Conservation (phyloP, 2,329 filamentous ascomycete genomes). For the Cryphonectria radicalis region DNA sequence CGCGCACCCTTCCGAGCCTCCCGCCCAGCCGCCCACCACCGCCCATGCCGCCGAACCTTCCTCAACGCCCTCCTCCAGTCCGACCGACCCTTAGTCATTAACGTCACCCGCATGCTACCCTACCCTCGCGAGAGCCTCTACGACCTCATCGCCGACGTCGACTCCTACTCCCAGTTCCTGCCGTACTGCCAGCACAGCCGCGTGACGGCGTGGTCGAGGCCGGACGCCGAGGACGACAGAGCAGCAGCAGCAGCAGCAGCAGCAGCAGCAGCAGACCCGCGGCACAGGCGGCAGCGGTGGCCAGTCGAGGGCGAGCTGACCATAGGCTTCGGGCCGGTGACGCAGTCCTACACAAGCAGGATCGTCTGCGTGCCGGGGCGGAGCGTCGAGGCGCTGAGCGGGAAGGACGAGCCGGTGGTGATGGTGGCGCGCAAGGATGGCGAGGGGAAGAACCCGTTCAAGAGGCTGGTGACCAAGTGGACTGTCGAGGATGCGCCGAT, state of each 20-base stretch:
- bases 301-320: conserved; percentile 79
- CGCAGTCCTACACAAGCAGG: conserved; percentile 80
- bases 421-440: conserved; percentile 37
- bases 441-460: conserved; percentile 51
- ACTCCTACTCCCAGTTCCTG: conserved; percentile 84
- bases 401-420: conserved; percentile 55
- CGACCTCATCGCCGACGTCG: conserved; percentile 84
- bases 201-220: conserved; percentile 74
- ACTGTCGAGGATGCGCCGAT: conserved; percentile 53
- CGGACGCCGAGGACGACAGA: conserved; percentile 42
- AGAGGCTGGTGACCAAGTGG: conserved; percentile 73
- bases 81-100: conserved; percentile 62
- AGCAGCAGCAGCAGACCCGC: conserved; percentile 27
- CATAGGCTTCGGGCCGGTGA: conserved; percentile 82
- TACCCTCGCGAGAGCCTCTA: conserved; percentile 76
- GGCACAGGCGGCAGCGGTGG: conserved; percentile 50
- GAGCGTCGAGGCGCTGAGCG: conserved; percentile 78
- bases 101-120: conserved; percentile 75
- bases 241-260: conserved; percentile 32
- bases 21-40: conserved; percentile 19
- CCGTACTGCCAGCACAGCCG: conserved; percentile 82
- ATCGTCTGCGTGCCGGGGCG: conserved; percentile 76
- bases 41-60: conserved; percentile 23
- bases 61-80: conserved; percentile 32
- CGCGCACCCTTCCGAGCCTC: conserved; percentile 2